phyloP scores from a whole-genome alignment of 208 protist species.

The Crithidia mellificae region DNA sequence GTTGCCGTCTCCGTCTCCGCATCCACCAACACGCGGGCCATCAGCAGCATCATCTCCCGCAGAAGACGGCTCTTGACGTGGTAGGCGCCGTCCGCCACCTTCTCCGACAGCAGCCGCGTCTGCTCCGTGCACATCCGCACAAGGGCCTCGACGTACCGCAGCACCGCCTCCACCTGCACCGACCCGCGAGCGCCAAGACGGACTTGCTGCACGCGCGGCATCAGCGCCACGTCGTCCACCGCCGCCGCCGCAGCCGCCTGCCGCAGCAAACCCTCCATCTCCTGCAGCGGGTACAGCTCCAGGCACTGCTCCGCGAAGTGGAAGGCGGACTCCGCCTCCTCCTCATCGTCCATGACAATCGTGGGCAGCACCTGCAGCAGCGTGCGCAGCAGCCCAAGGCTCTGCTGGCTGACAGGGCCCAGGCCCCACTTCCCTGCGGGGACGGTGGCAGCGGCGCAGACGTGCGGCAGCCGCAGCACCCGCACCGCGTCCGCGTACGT shows the following conservation, averaged over 20 bases:
- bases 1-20: conserved; percentile 11
- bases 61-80: conserved; percentile 43
- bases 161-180: conserved; percentile 35
- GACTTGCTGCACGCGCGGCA: conserved; percentile 28
- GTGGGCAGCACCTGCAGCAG: conserved; percentile 51
- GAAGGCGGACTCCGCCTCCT: conserved; percentile 55
- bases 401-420: conserved; percentile 25
- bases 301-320: conserved; percentile 48
- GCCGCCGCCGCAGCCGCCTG: conserved; percentile 27
- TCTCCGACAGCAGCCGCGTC: conserved; percentile 61
- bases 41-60: conserved; percentile 72
- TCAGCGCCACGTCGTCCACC: conserved; percentile 32
- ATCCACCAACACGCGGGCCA: conserved; percentile 67
- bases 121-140: conserved; percentile 64
- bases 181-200: conserved; percentile 24
- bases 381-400: conserved; percentile 47
- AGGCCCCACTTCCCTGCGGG: conserved; percentile 26
- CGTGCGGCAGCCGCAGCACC: conserved; percentile 25
- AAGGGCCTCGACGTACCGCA: conserved; percentile 48
- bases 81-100: conserved; percentile 43
- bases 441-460: conserved; percentile 12
- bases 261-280: conserved; percentile 47
- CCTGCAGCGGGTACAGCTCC: conserved; percentile 51
- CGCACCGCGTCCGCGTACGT: conserved; percentile 25
- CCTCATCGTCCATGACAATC: conserved; percentile 55